A percentile compares a stretch with the other conserved stretches of the same genome.
phyloP scores from a whole-genome alignment of 2,329 filamentous ascomycete genomes.

The Myriangium duriaei region DNA sequence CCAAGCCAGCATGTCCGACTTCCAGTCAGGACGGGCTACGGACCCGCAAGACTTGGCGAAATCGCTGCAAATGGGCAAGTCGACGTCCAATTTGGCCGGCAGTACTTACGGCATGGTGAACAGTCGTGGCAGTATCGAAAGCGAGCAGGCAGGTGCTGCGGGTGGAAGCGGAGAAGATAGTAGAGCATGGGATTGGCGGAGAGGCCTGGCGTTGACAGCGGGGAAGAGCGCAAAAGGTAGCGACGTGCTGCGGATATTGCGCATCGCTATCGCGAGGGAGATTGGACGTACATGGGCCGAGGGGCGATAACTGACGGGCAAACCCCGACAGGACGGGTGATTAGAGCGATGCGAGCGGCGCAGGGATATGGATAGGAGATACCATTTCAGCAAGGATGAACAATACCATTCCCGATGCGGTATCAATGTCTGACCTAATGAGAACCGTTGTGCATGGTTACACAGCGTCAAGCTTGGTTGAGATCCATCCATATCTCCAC shows the following conservation, averaged over 20 bases:
- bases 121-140: slow-evolving; percentile 47
- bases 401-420: too few relatives aligned
- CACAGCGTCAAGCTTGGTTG: too few relatives aligned
- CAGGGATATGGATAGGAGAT: too few relatives aligned
- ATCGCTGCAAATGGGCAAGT: slow-evolving; percentile 14
- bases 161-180: slow-evolving; percentile 15
- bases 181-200: slow-evolving; percentile 59
- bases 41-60: slow-evolving; percentile 17
- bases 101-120: slow-evolving; percentile 58
- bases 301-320: slow-evolving; percentile 1
- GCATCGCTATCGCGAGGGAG: slow-evolving; percentile 62
- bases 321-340: too few relatives aligned
- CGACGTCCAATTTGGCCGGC: slow-evolving; percentile 38
- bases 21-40: slow-evolving; percentile 17
- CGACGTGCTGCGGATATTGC: slow-evolving; percentile 60
- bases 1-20: slow-evolving; percentile 58
- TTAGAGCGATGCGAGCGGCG: too few relatives aligned
- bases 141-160: slow-evolving; percentile 18
- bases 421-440: too few relatives aligned
- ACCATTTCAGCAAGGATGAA: too few relatives aligned
- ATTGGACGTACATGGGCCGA: slow-evolving; percentile 51
- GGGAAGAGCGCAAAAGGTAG: slow-evolving; percentile 45
- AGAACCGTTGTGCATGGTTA: too few relatives aligned
- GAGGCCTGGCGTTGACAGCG: slow-evolving; percentile 34
- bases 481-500: too few relatives aligned